Evolutionary conservation across 805 yeast species (phyloP).

Genomic region (Suhomyces kilbournensis): DNA sequence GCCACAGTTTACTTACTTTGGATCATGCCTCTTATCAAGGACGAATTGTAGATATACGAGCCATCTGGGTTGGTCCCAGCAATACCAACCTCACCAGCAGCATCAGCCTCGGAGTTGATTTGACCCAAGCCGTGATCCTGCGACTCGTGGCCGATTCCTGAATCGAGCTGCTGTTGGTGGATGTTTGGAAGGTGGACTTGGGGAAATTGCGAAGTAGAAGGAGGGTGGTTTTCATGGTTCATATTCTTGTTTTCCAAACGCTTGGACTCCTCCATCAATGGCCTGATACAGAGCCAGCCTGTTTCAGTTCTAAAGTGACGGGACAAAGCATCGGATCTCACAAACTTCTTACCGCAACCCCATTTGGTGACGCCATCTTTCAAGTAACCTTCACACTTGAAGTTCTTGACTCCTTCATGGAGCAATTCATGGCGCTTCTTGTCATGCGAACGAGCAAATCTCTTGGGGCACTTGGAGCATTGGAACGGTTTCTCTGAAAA

Average conservation of each 20-base stretch:
- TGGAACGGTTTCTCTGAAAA: slow-evolving; percentile 68
- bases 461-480: slow-evolving; percentile 61
- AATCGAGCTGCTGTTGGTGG: not conserved
- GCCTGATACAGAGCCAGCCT: slow-evolving; percentile 66
- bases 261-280: slow-evolving; percentile 60
- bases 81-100: slow-evolving; percentile 3
- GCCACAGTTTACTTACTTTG: not conserved
- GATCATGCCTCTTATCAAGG: slow-evolving; percentile 16
- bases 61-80: slow-evolving; percentile 1
- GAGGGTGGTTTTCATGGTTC: not conserved
- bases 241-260: slow-evolving; percentile 17
- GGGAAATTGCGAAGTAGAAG: not conserved
- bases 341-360: slow-evolving; percentile 76
- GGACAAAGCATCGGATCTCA: slow-evolving; percentile 74
- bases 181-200: not conserved
- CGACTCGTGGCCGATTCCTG: not conserved
- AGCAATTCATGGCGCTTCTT: slow-evolving; percentile 70
- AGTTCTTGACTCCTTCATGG: slow-evolving; percentile 72
- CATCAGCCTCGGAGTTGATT: not conserved
- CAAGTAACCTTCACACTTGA: slow-evolving; percentile 61
- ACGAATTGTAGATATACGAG: slow-evolving; percentile 15
- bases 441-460: slow-evolving; percentile 77
- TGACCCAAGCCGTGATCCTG: not conserved
- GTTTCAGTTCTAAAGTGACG: slow-evolving; percentile 75
- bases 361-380: slow-evolving; percentile 57